Percentiles rank a stretch among this genome's conserved stretches.
Evolutionary conservation across 140 eudicot genomes (phyloP).

Genomic region (Cichorium intybus): DNA sequence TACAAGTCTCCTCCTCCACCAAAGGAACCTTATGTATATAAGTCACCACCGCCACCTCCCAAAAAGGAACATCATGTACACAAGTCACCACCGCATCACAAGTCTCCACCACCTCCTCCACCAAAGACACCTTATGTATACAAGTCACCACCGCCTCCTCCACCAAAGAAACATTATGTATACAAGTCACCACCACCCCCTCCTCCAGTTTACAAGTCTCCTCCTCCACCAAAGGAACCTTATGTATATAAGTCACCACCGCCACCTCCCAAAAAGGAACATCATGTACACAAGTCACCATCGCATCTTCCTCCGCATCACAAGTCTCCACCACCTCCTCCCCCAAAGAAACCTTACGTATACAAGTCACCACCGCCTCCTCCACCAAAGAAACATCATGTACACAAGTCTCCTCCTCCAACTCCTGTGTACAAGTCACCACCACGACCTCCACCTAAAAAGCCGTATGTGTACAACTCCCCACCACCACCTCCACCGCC

Average conservation of each 20-base stretch:
- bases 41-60: constrained; percentile 23
- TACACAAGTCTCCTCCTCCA: constrained; percentile 15
- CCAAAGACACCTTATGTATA: not conserved
- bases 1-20: constrained; percentile 16
- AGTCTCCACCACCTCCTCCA: constrained; percentile 19
- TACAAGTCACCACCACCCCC: constrained; percentile 31
- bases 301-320: constrained; percentile 5
- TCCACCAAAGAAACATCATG: constrained; percentile 15
- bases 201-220: constrained; percentile 15
- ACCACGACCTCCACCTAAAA: constrained; percentile 9
- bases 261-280: constrained; percentile 1
- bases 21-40: not conserved
- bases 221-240: constrained; percentile 14
- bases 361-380: constrained; percentile 23
- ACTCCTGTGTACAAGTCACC: not conserved
- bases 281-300: not conserved
- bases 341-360: constrained; percentile 1
- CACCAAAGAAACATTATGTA: not conserved
- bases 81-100: constrained; percentile 27
- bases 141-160: too few relatives aligned
- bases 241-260: constrained; percentile 3
- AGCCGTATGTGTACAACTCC: not conserved
- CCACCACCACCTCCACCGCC: constrained; percentile 17
- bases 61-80: not conserved
- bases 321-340: not conserved